A percentile compares a stretch with the other conserved stretches of the same genome.
phyloP scores from a whole-genome alignment of 164 flowering plant genomes.

The Protea cynaroides region DNA sequence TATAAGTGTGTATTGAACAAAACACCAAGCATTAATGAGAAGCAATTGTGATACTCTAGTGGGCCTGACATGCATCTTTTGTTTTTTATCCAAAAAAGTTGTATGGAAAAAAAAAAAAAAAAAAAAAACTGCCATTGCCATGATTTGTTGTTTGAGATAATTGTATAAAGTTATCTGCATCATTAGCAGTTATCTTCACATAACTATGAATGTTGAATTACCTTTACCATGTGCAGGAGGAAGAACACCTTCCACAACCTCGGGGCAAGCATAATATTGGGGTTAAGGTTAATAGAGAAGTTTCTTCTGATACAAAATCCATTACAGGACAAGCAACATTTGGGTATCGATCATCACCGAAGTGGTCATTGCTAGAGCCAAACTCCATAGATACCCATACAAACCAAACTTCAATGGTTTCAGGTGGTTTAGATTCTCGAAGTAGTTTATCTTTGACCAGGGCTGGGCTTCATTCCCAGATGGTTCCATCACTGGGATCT shows the following conservation, averaged over 20 bases:
- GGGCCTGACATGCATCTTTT: too few relatives aligned
- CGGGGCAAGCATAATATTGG: constrained; percentile 23
- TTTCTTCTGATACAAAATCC: constrained; percentile 36
- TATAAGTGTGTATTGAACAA: too few relatives aligned
- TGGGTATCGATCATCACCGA: constrained; percentile 14
- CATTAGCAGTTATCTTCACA: too few relatives aligned
- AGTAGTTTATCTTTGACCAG: constrained; percentile 25
- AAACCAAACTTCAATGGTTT: constrained; percentile 16
- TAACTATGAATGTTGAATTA: constrained; percentile 1
- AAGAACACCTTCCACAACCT: constrained; percentile 26
- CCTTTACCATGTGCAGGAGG: constrained; percentile 35
- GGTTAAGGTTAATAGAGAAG: constrained; percentile 40
- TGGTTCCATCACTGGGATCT: constrained; percentile 25
- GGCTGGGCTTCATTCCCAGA: constrained; percentile 25
- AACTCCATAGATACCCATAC: constrained; percentile 22
- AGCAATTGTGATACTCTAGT: too few relatives aligned
- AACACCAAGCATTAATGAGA: too few relatives aligned
- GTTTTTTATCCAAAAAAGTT: too few relatives aligned
- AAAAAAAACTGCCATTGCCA: too few relatives aligned
- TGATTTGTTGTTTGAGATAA: too few relatives aligned
- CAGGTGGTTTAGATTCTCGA: constrained; percentile 23
- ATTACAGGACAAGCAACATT: constrained; percentile 28
- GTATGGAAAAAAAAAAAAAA: too few relatives aligned
- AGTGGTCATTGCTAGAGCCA: constrained; percentile 10
- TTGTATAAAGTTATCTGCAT: too few relatives aligned